Conservation (phyloP, 306 rosid species). For the Hylodesmum podocarpum region DNA sequence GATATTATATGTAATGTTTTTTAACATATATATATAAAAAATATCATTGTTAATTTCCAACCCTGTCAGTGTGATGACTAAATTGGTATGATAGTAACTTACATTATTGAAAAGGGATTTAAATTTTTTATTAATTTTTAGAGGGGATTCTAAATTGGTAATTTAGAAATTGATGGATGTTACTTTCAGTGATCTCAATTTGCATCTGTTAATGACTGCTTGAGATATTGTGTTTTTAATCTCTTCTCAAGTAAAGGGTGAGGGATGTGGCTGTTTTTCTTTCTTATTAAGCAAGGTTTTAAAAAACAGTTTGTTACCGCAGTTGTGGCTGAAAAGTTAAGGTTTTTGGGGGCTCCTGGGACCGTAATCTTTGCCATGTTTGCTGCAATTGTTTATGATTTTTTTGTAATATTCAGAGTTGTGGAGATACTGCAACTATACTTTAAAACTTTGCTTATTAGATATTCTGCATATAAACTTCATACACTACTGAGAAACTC, state of each 20-base stretch:
- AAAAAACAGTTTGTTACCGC: background rate
- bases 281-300: background rate
- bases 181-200: background rate
- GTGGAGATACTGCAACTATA: background rate
- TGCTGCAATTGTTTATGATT: background rate
- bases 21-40: background rate
- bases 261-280: background rate
- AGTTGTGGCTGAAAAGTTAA: too few relatives aligned
- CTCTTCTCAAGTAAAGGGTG: background rate
- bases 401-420: background rate
- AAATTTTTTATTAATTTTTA: background rate
- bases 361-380: background rate
- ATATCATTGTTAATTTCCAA: background rate
- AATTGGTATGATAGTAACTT: background rate
- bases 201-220: background rate
- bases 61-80: background rate
- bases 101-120: background rate
- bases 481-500: background rate
- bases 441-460: background rate
- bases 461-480: background rate
- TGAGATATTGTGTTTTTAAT: background rate
- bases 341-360: too few relatives aligned
- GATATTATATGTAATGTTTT: background rate
- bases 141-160: background rate
- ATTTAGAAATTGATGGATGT: background rate